Evolutionary conservation across 352 stramenopile species (phyloP).

Genomic region (Elongisporangium anandrum): DNA sequence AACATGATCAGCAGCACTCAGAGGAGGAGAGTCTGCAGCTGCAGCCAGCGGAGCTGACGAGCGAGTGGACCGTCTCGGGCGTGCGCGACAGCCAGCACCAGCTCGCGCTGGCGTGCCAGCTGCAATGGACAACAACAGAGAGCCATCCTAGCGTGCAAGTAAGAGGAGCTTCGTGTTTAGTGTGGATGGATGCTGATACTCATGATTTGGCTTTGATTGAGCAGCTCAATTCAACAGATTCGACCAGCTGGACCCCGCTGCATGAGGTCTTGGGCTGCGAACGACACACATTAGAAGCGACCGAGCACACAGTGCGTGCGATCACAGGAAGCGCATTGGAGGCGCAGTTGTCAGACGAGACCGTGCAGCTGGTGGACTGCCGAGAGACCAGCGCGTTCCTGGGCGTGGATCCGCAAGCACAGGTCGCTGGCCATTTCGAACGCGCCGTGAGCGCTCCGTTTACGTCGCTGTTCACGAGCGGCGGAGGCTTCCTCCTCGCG

Average conservation of each 20-base stretch:
- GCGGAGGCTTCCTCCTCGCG: conserved; percentile 27
- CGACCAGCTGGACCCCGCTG: conserved; percentile 26
- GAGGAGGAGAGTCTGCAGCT: conserved; percentile 23
- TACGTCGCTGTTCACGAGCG: conserved; percentile 34
- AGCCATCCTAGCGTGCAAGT: conserved; percentile 14
- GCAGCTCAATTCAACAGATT: conserved; percentile 17
- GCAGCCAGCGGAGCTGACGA: background rate
- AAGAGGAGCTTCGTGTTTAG: background rate
- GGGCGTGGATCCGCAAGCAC: conserved; percentile 24
- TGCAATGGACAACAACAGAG: conserved; percentile 34
- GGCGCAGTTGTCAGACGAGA: conserved; percentile 19
- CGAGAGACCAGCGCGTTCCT: conserved; percentile 41
- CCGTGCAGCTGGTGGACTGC: conserved; percentile 50
- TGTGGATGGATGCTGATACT: background rate
- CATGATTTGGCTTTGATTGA: background rate
- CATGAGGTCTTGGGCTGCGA: conserved; percentile 38
- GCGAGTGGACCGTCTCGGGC: conserved; percentile 19
- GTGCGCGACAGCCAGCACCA: conserved; percentile 36
- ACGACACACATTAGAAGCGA: conserved; percentile 21
- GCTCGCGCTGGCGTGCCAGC: conserved; percentile 41
- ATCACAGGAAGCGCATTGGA: conserved; percentile 20
- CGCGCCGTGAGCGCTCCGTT: conserved; percentile 51
- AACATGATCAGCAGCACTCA: conserved; percentile 6
- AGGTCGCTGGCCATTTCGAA: conserved; percentile 55
- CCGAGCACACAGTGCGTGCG: conserved; percentile 14